Percentiles rank a stretch among this genome's conserved stretches.
Evolutionary conservation across 2,329 filamentous ascomycete genomes (phyloP).

Genomic region (Dactylellina parvicollis): DNA sequence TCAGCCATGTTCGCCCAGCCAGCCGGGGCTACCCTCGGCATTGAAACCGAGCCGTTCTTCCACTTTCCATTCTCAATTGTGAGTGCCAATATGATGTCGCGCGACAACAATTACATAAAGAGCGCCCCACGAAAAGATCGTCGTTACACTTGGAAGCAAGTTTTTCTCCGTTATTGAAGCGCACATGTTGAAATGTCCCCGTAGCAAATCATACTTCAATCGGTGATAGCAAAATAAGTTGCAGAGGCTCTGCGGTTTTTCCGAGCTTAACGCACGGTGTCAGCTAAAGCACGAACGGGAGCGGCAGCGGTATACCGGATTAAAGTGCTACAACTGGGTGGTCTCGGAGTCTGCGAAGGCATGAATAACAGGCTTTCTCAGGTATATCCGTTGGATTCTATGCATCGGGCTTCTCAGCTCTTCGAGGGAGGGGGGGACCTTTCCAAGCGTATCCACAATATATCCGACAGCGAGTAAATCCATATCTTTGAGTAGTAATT

Average conservation of each 20-base stretch:
- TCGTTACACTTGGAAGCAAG: slow-evolving; percentile 13
- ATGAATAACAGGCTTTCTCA: neutral
- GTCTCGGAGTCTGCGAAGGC: slow-evolving; percentile 41
- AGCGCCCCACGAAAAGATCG: slow-evolving; percentile 28
- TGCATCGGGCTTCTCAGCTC: slow-evolving; percentile 32
- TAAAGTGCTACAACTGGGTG: slow-evolving; percentile 12
- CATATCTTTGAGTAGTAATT: neutral
- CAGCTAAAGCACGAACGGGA: slow-evolving; percentile 51
- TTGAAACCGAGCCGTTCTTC: neutral
- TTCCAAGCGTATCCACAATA: slow-evolving; percentile 15
- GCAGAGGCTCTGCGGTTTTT: slow-evolving; percentile 46
- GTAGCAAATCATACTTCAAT: slow-evolving; percentile 24
- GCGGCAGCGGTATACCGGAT: slow-evolving; percentile 38
- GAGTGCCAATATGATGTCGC: too few relatives aligned
- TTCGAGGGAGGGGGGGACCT: slow-evolving; percentile 1
- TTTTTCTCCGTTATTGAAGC: neutral
- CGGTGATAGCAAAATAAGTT: neutral
- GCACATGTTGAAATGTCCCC: neutral
- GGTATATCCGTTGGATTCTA: slow-evolving; percentile 5
- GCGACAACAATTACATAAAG: slow-evolving; percentile 19
- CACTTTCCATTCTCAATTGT: neutral
- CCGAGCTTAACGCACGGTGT: slow-evolving; percentile 5
- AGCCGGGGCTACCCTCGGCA: slow-evolving; percentile 33
- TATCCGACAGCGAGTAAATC: neutral
- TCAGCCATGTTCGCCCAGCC: slow-evolving; percentile 3